Conservation (phyloP, 495 filamentous ascomycete species). For the Hypomontagnella monticulosa region DNA sequence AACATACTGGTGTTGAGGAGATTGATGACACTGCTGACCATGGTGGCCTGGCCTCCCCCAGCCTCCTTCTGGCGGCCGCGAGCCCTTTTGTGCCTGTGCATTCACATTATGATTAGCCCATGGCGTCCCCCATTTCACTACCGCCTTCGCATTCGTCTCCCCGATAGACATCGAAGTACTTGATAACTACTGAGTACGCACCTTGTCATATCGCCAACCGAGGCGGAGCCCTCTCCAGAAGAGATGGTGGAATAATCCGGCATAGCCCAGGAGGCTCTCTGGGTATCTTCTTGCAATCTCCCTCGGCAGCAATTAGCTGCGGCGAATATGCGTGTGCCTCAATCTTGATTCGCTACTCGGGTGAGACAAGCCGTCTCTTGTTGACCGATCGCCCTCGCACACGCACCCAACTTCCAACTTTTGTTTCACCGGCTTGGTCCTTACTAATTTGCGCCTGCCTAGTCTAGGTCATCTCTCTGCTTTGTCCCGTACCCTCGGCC, state of each 20-base stretch:
- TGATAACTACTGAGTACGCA: conserved; percentile 33
- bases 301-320: conserved; percentile 15
- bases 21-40: conserved; percentile 93
- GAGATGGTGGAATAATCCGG: conserved; percentile 55
- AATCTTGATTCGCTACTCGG: conserved; percentile 3
- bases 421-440: not conserved
- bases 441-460: not conserved
- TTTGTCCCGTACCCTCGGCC: no score
- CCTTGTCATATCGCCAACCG: conserved; percentile 54
- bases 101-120: conserved; percentile 1
- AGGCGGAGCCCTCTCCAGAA: conserved; percentile 46
- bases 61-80: conserved; percentile 51
- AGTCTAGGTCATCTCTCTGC: no score
- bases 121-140: not conserved
- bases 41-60: conserved; percentile 78
- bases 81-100: conserved; percentile 47
- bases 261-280: conserved; percentile 47
- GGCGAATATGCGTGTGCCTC: conserved; percentile 18
- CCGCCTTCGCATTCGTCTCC: not conserved
- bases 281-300: conserved; percentile 10
- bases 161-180: not conserved
- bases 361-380: conserved; percentile 16
- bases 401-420: conserved; percentile 12
- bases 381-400: conserved; percentile 13
- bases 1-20: conserved; percentile 89